A percentile compares a stretch with the other conserved stretches of the same genome.
phyloP scores from a whole-genome alignment of 495 filamentous ascomycete genomes.

The Tuber indicum region DNA sequence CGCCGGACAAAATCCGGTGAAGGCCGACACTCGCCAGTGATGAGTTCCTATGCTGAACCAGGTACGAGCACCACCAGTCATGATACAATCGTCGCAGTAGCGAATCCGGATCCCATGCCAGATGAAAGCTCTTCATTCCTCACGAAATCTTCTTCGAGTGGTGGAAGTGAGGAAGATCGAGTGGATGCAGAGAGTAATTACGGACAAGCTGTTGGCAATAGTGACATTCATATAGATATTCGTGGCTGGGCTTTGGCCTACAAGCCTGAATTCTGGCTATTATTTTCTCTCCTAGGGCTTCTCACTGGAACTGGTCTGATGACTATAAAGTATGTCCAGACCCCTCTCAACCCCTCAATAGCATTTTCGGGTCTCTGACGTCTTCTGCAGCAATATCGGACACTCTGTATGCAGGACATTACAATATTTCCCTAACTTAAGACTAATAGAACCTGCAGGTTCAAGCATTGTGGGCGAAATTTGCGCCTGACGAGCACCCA shows the following conservation, averaged over 20 bases:
- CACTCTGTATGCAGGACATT: constrained; percentile 57
- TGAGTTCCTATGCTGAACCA: constrained; percentile 52
- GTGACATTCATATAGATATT: constrained; percentile 63
- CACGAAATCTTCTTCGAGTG: constrained; percentile 53
- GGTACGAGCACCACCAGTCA: constrained; percentile 54
- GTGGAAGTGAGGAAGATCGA: constrained; percentile 46
- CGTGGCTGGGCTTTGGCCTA: constrained; percentile 73
- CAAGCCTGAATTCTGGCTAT: constrained; percentile 77
- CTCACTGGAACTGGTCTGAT: constrained; percentile 90
- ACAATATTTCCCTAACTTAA: neutral
- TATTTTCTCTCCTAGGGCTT: constrained; percentile 77
- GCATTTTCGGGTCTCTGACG: constrained; percentile 11
- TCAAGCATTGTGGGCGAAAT: constrained; percentile 47
- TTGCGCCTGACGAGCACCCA: constrained; percentile 33
- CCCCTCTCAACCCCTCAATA: neutral
- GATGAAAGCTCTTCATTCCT: constrained; percentile 84
- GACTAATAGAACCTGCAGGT: constrained; percentile 44
- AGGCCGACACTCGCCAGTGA: constrained; percentile 45
- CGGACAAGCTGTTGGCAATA: constrained; percentile 24
- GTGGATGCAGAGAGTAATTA: constrained; percentile 41
- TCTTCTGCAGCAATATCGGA: constrained; percentile 72
- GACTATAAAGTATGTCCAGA: constrained; percentile 84
- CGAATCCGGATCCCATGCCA: constrained; percentile 26
- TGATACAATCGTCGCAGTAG: constrained; percentile 15
- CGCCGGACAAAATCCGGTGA: constrained; percentile 57